These are phyloP conservation scores for Blepharisma stoltei DNA, from an alignment of 73 alveolate species.

Conservation along the genomic window DNA sequence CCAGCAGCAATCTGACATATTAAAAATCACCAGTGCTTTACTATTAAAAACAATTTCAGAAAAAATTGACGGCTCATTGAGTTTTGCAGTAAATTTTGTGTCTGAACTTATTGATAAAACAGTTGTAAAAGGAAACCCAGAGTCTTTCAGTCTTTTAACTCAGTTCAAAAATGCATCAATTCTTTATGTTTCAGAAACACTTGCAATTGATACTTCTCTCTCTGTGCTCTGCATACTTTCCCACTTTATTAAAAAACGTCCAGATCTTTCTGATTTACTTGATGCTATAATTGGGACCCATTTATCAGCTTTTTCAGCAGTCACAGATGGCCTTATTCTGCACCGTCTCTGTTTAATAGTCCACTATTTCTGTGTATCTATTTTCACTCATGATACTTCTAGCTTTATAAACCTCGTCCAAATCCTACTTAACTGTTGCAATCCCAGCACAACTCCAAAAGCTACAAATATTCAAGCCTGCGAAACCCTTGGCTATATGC, in stretches of 20 bases:
- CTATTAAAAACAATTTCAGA: constrained; percentile 56
- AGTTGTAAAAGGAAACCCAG: constrained; percentile 6
- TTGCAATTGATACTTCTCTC: constrained; percentile 13
- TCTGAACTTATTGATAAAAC: constrained; percentile 32
- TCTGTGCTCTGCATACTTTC: constrained; percentile 13
- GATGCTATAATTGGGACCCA: background rate
- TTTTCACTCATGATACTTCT: background rate
- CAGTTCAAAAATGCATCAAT: background rate
- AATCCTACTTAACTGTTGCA: background rate
- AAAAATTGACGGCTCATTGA: constrained; percentile 54
- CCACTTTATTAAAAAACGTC: background rate
- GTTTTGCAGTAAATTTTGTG: constrained; percentile 36
- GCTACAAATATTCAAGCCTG: constrained; percentile 20
- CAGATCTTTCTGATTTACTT: background rate
- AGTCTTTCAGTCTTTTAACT: background rate
- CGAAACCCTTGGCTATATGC: constrained; percentile 18
- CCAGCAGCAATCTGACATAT: constrained; percentile 39
- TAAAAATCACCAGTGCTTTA: constrained; percentile 61
- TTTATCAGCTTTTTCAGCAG: background rate
- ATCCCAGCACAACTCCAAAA: background rate
- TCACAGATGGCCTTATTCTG: background rate
- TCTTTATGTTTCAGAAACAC: background rate
- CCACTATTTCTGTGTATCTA: constrained; percentile 10
- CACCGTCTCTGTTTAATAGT: background rate
- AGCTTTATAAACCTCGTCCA: background rate